Conservation (phyloP, 345 rosid genomes). For the Hibiscus syriacus region DNA sequence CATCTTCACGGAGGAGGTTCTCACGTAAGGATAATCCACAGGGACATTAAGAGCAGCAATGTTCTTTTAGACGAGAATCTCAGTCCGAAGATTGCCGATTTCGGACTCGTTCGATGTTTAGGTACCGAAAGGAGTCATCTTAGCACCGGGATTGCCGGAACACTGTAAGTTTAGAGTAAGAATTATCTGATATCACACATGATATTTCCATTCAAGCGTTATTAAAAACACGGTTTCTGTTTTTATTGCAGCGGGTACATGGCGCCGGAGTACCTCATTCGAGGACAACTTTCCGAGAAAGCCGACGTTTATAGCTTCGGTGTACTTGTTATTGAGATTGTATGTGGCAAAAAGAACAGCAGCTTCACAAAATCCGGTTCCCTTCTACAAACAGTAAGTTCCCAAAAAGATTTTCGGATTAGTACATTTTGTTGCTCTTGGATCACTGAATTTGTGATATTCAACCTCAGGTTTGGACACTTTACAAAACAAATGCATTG, state of each 20-base stretch:
- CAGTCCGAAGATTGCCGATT: conserved; percentile 46
- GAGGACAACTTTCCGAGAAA: conserved; percentile 45
- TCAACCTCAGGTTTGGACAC: conserved; percentile 39
- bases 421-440: background rate
- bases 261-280: conserved; percentile 52
- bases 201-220: background rate
- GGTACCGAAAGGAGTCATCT: conserved; percentile 40
- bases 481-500: conserved; percentile 28
- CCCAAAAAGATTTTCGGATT: background rate
- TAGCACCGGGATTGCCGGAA: conserved; percentile 54
- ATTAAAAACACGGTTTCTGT: background rate
- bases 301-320: conserved; percentile 57
- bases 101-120: conserved; percentile 45
- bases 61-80: conserved; percentile 42
- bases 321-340: conserved; percentile 41
- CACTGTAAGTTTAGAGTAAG: conserved; percentile 28
- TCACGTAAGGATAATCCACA: conserved; percentile 37
- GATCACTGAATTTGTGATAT: background rate
- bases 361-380: conserved; percentile 25
- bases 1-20: conserved; percentile 48
- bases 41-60: conserved; percentile 54
- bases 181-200: background rate
- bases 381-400: conserved; percentile 36
- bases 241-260: conserved; percentile 41
- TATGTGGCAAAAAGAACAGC: conserved; percentile 32